These are phyloP conservation scores for Rhazya stricta DNA, from an alignment of 257 asterid species.

Conservation along the genomic window DNA sequence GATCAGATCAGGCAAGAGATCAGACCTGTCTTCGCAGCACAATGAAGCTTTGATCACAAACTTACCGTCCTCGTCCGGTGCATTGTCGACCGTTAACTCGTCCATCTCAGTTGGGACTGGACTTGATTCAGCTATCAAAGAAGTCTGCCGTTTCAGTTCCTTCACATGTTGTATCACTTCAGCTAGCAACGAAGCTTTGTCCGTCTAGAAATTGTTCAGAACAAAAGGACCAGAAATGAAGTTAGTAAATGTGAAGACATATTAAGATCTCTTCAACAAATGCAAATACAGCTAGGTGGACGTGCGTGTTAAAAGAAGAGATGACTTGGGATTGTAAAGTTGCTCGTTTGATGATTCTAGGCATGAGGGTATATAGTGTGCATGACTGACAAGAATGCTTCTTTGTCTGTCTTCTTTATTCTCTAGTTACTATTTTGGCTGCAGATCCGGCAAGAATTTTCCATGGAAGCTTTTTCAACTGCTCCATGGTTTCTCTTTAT, in stretches of 20 bases:
- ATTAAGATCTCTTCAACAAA: background rate
- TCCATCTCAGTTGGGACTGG: slow-evolving; percentile 68
- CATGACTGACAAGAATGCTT: slow-evolving; percentile 56
- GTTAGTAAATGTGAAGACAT: background rate
- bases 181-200: slow-evolving; percentile 88
- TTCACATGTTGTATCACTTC: slow-evolving; percentile 89
- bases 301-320: background rate
- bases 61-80: slow-evolving; percentile 62
- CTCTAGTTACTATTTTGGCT: slow-evolving; percentile 19
- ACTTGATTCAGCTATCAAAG: slow-evolving; percentile 47
- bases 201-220: slow-evolving; percentile 39
- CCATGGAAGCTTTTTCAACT: slow-evolving; percentile 60
- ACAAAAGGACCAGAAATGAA: background rate
- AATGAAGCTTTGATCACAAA: slow-evolving; percentile 64
- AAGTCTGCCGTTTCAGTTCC: slow-evolving; percentile 74
- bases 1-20: slow-evolving; percentile 73
- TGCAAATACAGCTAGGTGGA: background rate
- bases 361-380: slow-evolving; percentile 7
- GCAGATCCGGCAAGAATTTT: slow-evolving; percentile 56
- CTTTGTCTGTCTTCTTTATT: slow-evolving; percentile 42
- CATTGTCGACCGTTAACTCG: slow-evolving; percentile 61
- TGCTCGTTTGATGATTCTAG: background rate
- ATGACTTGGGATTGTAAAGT: background rate
- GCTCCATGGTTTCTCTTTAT: slow-evolving; percentile 63
- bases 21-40: slow-evolving; percentile 82